phyloP scores from a whole-genome alignment of 352 stramenopile genomes.

The Vaucheria bursata region DNA sequence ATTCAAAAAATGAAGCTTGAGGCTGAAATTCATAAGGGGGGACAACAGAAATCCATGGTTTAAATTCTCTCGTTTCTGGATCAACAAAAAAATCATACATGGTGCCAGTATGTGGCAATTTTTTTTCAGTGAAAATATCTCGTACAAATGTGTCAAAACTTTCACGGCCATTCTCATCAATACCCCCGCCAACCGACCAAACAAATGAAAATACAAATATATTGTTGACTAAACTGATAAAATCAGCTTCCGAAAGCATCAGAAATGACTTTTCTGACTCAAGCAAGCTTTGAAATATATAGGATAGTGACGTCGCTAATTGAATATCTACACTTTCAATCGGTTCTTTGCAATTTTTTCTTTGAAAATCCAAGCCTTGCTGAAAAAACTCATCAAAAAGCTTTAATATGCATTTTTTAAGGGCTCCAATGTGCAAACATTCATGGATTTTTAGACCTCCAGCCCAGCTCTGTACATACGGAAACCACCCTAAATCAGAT shows the following conservation, averaged over 20 bases:
- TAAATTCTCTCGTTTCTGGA: constrained; percentile 52
- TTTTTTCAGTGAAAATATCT: constrained; percentile 49
- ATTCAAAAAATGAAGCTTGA: constrained; percentile 77
- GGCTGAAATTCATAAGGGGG: constrained; percentile 72
- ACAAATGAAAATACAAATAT: constrained; percentile 55
- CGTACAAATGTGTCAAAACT: constrained; percentile 50
- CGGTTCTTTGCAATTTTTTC: constrained; percentile 59
- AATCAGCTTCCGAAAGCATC: constrained; percentile 27
- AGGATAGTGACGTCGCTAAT: constrained; percentile 52
- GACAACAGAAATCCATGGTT: constrained; percentile 74
- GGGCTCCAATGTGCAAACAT: background rate
- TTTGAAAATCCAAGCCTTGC: constrained; percentile 64
- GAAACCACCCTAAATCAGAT: constrained; percentile 73
- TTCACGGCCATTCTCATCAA: constrained; percentile 39
- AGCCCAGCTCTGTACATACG: constrained; percentile 74
- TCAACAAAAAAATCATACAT: constrained; percentile 77
- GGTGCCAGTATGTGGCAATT: constrained; percentile 56
- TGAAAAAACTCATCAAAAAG: constrained; percentile 60
- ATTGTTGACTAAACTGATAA: constrained; percentile 53
- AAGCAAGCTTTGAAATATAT: constrained; percentile 52
- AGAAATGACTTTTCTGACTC: background rate
- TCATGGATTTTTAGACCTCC: background rate
- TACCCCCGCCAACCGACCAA: constrained; percentile 52
- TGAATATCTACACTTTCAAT: constrained; percentile 56
- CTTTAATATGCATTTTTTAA: constrained; percentile 40